Evolutionary conservation across 2,329 filamentous ascomycete species (phyloP), one percentile per base, ranked within the genome.

Genomic region (Fusarium sacchari): DNA sequence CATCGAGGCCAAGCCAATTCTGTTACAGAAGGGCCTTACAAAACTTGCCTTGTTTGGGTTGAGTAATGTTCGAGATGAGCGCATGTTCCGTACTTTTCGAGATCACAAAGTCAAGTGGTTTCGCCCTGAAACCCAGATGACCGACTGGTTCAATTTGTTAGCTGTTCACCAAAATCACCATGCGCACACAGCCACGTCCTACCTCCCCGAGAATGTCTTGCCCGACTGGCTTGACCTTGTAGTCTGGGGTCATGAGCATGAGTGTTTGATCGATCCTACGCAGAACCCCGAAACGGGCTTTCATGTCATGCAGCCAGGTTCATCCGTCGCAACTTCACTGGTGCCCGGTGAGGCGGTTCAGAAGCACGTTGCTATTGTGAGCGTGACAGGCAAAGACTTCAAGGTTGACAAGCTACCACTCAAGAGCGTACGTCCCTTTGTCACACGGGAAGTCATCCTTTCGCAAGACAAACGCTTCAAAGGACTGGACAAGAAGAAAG

Each of bases 191-290:
- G 90, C 95, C 24, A 98, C 96, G 0, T 92, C 94, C n/a, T 98
- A 97, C 79, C 88, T 99, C 0, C 96, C 97, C 0, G 97, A 99
- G 79, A 94, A 93, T 76, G 96, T 98, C 77, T 86, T 99, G 1
- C 97, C 96, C 0, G 91, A 94, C 24, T 98, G 97, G 84, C 85
- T 99, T 72, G 93, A 99, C 79, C 87, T 99, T 9, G 90, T 99
- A 0, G 89, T 99, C 57, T 99, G 96, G 96, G 96, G 96, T 7
- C 96, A 99, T 78, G 96, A 99, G 82, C 96, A 99, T 79, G 96
- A 99, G 81, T 99, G 96, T 79, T 81, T 96, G 13, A 97, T 99
- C 72, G 91, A 97, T 49, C 96, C 96, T 1, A 85, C 86, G 3
- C 86, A 91, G 52, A 99, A 98, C 77, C 90, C 93, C 0, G 94